These are phyloP conservation scores for Artemisia argyi DNA, from an alignment of 129 eudicot genomes.

Conservation along the genomic window DNA sequence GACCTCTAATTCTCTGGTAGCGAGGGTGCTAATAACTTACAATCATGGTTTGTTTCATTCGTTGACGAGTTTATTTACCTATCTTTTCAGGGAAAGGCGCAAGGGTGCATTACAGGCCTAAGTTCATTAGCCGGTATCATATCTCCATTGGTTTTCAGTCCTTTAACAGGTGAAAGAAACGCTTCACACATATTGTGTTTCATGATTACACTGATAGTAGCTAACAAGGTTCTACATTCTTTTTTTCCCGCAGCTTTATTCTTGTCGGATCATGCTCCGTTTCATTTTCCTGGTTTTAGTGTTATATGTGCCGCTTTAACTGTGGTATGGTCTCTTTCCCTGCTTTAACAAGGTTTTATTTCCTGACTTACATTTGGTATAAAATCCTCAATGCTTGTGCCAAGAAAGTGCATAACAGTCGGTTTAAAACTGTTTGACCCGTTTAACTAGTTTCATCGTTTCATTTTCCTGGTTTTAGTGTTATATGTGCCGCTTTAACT, in stretches of 20 bases:
- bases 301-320: slow-evolving; percentile 59
- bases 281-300: slow-evolving; percentile 89
- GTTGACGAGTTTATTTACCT: not conserved
- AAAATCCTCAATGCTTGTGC: not conserved
- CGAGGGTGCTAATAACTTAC: too few relatives aligned
- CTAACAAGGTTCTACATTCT: slow-evolving; percentile 2
- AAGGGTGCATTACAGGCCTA: slow-evolving; percentile 11
- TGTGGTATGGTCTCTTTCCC: slow-evolving; percentile 39
- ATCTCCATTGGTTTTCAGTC: slow-evolving; percentile 12
- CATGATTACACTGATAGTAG: slow-evolving; percentile 11
- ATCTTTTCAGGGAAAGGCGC: slow-evolving; percentile 9
- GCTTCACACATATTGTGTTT: not conserved
- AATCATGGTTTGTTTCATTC: not conserved
- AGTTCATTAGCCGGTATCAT: slow-evolving; percentile 9
- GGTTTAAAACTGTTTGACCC: not conserved
- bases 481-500: too few relatives aligned
- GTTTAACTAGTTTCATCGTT: not conserved
- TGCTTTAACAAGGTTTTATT: not conserved
- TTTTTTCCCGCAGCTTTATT: slow-evolving; percentile 53
- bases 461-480: too few relatives aligned
- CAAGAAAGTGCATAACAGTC: not conserved
- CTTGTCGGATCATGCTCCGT: slow-evolving; percentile 75
- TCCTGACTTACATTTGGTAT: too few relatives aligned
- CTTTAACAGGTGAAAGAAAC: slow-evolving; percentile 53
- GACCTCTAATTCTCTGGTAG: too few relatives aligned